These are phyloP conservation scores for Amanita molliuscula DNA, from an alignment of 768 basidiomycete genomes.

Conservation along the genomic window DNA sequence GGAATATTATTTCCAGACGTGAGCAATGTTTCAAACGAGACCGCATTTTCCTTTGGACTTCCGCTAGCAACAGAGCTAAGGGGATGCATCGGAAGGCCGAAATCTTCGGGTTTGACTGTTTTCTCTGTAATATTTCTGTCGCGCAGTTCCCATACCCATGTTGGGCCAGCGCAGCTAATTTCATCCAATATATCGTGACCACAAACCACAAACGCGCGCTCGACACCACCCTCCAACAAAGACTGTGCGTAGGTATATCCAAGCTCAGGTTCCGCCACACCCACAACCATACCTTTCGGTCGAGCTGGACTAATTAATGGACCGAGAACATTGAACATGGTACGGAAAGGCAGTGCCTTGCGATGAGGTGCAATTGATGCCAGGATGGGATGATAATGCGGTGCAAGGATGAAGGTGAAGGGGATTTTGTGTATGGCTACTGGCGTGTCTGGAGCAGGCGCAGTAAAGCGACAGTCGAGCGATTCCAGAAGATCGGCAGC, in stretches of 20 bases:
- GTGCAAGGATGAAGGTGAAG: constrained; percentile 90
- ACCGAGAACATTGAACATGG: constrained; percentile 92
- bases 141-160: constrained; percentile 73
- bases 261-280: constrained; percentile 75
- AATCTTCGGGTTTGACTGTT: constrained; percentile 58
- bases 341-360: constrained; percentile 83
- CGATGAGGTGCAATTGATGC: constrained; percentile 77
- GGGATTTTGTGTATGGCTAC: constrained; percentile 58
- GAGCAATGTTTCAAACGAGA: constrained; percentile 56
- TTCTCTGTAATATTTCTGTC: constrained; percentile 55
- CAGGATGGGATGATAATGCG: constrained; percentile 86
- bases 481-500: constrained; percentile 88
- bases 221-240: constrained; percentile 61
- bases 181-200: constrained; percentile 90
- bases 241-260: constrained; percentile 76
- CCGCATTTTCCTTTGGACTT: constrained; percentile 72
- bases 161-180: constrained; percentile 89
- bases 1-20: constrained; percentile 47
- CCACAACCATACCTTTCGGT: constrained; percentile 85
- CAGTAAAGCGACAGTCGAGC: constrained; percentile 66
- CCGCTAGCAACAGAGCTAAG: constrained; percentile 64
- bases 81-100: constrained; percentile 68
- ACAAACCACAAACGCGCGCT: constrained; percentile 86
- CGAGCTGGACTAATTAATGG: constrained; percentile 88
- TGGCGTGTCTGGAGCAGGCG: constrained; percentile 46